These are phyloP conservation scores for Candida caryicola DNA, from an alignment of 805 yeast species.

Conservation along the genomic window DNA sequence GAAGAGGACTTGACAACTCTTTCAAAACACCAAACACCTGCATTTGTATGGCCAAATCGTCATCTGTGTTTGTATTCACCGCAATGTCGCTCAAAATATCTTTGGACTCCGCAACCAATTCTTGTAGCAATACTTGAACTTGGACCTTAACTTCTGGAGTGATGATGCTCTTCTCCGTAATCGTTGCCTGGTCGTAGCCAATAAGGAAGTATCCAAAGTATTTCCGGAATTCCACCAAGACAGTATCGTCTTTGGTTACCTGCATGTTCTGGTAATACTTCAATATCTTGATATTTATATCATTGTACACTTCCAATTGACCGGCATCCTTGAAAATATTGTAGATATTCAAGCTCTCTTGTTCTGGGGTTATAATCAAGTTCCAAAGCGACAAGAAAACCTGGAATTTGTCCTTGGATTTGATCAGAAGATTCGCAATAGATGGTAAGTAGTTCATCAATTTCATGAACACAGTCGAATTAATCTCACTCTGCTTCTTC, in stretches of 20 bases:
- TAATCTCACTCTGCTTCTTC: constrained; percentile 11
- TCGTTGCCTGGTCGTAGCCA: constrained; percentile 7
- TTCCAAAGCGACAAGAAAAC: constrained; percentile 28
- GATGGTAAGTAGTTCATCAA: constrained; percentile 23
- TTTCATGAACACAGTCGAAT: constrained; percentile 17
- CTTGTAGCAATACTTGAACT: constrained; percentile 24
- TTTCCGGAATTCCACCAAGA: constrained; percentile 11
- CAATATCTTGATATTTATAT: constrained; percentile 22
- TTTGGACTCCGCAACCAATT: constrained; percentile 18
- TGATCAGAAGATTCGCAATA: constrained; percentile 22
- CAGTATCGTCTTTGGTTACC: constrained; percentile 2
- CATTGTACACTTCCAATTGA: constrained; percentile 25
- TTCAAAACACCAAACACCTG: constrained; percentile 12
- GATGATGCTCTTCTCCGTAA: constrained; percentile 10
- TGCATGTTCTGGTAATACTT: constrained; percentile 19
- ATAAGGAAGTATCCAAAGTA: constrained; percentile 13
- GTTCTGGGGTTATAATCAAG: constrained; percentile 15
- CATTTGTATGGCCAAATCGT: constrained; percentile 17
- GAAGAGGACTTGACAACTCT: constrained; percentile 15
- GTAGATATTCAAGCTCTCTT: constrained; percentile 16
- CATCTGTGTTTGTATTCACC: constrained; percentile 9
- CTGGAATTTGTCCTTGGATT: constrained; percentile 14
- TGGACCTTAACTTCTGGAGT: constrained; percentile 22
- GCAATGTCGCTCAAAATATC: constrained; percentile 8
- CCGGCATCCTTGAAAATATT: constrained; percentile 24